Evolutionary conservation across 2,329 filamentous ascomycete genomes (phyloP).

Genomic region (Clonostachys byssicola): DNA sequence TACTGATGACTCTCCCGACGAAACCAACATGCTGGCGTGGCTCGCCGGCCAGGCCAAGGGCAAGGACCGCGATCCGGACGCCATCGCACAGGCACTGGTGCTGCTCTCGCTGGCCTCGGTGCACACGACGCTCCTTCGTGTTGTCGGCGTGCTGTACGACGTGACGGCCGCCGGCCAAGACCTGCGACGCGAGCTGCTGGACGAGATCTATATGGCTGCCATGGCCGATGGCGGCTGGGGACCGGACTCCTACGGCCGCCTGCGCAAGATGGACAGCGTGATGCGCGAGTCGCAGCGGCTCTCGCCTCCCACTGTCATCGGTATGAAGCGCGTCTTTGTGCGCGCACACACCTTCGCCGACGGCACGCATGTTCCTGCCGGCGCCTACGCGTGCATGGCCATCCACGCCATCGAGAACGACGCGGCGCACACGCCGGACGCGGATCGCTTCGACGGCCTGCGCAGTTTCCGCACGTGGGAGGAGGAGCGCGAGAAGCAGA

Average conservation of each 20-base stretch:
- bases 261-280: constrained; percentile 44
- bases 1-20: no score
- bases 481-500: neutral
- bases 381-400: constrained; percentile 34
- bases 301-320: constrained; percentile 38
- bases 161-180: constrained; percentile 38
- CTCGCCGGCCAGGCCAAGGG: no score
- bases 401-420: constrained; percentile 35
- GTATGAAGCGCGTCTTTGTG: constrained; percentile 30
- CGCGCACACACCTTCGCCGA: constrained; percentile 26
- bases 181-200: constrained; percentile 39
- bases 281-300: constrained; percentile 33
- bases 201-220: constrained; percentile 30
- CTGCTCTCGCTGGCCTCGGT: constrained; percentile 40
- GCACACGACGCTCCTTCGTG: constrained; percentile 36
- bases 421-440: constrained; percentile 29
- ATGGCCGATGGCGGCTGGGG: constrained; percentile 30
- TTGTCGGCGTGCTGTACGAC: constrained; percentile 46
- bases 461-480: constrained; percentile 31
- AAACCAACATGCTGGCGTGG: no score
- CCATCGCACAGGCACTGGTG: constrained; percentile 31
- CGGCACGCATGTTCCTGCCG: constrained; percentile 34
- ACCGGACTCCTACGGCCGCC: constrained; percentile 32
- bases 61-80: constrained; percentile 11
- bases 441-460: constrained; percentile 40